Conservation (phyloP, 2,329 filamentous ascomycete species). For the Elsinoe necatrix region DNA sequence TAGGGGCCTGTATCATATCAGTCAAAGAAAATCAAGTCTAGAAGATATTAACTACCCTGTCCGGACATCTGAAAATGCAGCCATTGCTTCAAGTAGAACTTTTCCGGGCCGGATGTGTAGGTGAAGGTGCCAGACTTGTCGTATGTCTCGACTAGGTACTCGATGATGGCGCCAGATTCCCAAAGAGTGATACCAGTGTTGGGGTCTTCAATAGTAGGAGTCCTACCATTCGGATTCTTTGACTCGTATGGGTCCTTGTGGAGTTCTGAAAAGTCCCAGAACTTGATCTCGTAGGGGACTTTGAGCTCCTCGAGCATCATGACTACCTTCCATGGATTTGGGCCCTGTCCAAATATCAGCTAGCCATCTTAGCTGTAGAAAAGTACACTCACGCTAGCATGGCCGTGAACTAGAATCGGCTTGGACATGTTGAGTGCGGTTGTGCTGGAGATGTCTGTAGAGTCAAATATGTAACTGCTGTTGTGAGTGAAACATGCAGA, state of each 20-base stretch:
- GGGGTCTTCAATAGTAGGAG: constrained; percentile 40
- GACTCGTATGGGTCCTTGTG: constrained; percentile 34
- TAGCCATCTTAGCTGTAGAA: not conserved
- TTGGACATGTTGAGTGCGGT: constrained; percentile 17
- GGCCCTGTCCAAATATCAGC: constrained; percentile 21
- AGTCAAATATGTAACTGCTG: no score
- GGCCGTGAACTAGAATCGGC: constrained; percentile 19
- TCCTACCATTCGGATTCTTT: constrained; percentile 36
- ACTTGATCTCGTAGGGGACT: constrained; percentile 33
- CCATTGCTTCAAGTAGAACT: constrained; percentile 35
- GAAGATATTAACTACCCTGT: not conserved
- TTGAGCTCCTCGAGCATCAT: constrained; percentile 39
- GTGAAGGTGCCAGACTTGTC: constrained; percentile 37
- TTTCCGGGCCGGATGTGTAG: constrained; percentile 32
- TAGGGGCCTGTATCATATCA: constrained; percentile 38
- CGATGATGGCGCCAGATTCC: constrained; percentile 28
- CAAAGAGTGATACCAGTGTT: constrained; percentile 37
- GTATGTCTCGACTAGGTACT: constrained; percentile 35
- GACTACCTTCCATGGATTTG: constrained; percentile 39
- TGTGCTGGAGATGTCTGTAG: not conserved
- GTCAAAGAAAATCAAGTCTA: not conserved
- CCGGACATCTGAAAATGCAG: constrained; percentile 14
- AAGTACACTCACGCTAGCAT: constrained; percentile 11
- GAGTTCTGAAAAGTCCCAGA: constrained; percentile 32
- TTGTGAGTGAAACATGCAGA: no score